Conservation (phyloP, 768 basidiomycete species). For the Gloeopeniophorella convolvens region DNA sequence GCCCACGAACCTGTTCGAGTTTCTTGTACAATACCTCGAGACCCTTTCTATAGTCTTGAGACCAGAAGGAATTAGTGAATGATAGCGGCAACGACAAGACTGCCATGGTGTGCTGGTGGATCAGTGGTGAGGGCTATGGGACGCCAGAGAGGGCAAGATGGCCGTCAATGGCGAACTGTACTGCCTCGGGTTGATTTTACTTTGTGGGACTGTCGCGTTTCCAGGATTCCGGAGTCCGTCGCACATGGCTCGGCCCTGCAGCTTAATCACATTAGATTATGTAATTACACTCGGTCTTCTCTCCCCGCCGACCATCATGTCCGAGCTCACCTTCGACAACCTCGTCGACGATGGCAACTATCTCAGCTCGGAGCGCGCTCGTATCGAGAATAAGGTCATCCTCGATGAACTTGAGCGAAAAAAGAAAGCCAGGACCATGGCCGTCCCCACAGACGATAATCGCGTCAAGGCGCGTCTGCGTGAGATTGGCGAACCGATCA, state of each 20-base stretch:
- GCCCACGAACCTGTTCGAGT: conserved; percentile 61
- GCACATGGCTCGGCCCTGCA: no score
- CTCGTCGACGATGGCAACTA: conserved; percentile 76
- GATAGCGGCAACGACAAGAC: conserved; percentile 83
- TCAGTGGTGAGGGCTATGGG: not conserved
- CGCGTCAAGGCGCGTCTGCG: conserved; percentile 84
- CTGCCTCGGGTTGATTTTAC: no score
- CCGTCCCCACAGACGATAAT: conserved; percentile 95
- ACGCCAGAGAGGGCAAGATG: not conserved
- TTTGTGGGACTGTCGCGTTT: no score
- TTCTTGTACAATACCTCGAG: conserved; percentile 71
- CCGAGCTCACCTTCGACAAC: conserved; percentile 70
- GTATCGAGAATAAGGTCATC: conserved; percentile 77
- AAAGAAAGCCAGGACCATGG: conserved; percentile 88
- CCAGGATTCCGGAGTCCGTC: no score
- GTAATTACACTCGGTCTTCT: not conserved
- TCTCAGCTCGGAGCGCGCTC: conserved; percentile 64
- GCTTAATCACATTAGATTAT: no score
- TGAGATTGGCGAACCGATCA: conserved; percentile 95
- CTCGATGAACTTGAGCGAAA: conserved; percentile 96
- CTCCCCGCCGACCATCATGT: conserved; percentile 36
- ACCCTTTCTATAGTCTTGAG: conserved; percentile 81
- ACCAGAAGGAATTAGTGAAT: conserved; percentile 93
- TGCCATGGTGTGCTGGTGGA: conserved; percentile 50
- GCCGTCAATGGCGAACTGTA: not conserved